Evolutionary conservation across 768 basidiomycete genomes (phyloP), one percentile per base, ranked within the genome.

Genomic region (Punctularia strigosozonata): DNA sequence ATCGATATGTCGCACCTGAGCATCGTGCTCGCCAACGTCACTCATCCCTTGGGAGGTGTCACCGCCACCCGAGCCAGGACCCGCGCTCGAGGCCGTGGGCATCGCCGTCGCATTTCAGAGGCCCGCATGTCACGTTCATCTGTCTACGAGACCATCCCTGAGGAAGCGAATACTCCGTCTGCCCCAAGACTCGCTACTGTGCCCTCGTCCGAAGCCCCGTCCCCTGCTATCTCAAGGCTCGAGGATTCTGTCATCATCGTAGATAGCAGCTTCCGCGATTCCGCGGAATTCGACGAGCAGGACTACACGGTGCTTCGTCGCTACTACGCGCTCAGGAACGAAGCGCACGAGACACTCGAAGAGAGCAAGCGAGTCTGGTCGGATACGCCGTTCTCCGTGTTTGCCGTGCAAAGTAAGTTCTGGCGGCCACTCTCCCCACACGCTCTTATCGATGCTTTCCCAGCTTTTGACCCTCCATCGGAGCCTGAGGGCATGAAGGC

Each of bases 131-230:
- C 78, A 10, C 67, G 79, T 4, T 61, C 73, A 0, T 86, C 84
- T 0, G 69, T 83, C 0, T 87, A 85, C 46, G 84, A 86, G 52
- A 86, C 80, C 0, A 87, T 88, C 35, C 68, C 84, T 40, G 85
- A 88, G 48, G 86, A 87, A 51, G 20, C 42, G 6, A 49, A 47
- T 15, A 63, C 64, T 0, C 48, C 53, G 2, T 52, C 48, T 5
- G 46, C 41, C 6, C 37, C 37, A 5, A 39, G 52, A 37, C 36
- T 37, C 19, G 20, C 49, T 0, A 37, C 40, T 2, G 15, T 28
- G 10, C 10, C 8, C 26, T 8, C 26, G 26, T 8, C 26, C 15
- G 26, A 8, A 8, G 26, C 10, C 15, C 15, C 26, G 41, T 45
- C 2, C 40, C 50, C 17, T 23, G 20, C 20, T n/a, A 18, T 4